Percentiles rank a stretch among this genome's conserved stretches.
Evolutionary conservation across 2,329 filamentous ascomycete species (phyloP).

Genomic region (Aureobasidium sp.): DNA sequence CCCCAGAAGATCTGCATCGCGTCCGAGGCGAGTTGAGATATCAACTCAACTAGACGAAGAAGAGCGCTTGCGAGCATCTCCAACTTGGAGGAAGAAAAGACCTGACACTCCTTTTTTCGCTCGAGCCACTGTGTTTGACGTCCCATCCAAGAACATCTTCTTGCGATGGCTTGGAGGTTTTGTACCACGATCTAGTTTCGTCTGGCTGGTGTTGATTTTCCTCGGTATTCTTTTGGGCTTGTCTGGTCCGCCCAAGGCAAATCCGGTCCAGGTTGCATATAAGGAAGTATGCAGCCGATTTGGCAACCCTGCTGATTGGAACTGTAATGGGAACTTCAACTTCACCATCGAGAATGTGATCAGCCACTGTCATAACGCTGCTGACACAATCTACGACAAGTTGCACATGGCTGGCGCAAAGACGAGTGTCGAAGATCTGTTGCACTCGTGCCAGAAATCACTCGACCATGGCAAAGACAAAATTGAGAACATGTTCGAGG

Average conservation of each 20-base stretch:
- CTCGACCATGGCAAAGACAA: background rate
- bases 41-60: background rate
- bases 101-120: background rate
- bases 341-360: background rate
- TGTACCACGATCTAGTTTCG: background rate
- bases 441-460: background rate
- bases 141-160: background rate
- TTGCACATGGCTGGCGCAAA: background rate
- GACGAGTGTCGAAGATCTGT: background rate
- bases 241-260: background rate
- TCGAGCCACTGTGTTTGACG: background rate
- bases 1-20: background rate
- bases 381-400: background rate
- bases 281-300: background rate
- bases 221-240: background rate
- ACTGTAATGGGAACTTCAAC: background rate
- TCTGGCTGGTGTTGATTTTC: background rate
- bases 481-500: background rate
- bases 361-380: background rate
- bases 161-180: background rate
- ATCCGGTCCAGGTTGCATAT: background rate
- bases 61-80: background rate
- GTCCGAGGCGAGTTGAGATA: background rate
- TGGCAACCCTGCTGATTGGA: background rate
- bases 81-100: background rate